These are phyloP conservation scores for Apiospora phragmitis DNA, from an alignment of 2,329 filamentous ascomycete species.

Conservation along the genomic window DNA sequence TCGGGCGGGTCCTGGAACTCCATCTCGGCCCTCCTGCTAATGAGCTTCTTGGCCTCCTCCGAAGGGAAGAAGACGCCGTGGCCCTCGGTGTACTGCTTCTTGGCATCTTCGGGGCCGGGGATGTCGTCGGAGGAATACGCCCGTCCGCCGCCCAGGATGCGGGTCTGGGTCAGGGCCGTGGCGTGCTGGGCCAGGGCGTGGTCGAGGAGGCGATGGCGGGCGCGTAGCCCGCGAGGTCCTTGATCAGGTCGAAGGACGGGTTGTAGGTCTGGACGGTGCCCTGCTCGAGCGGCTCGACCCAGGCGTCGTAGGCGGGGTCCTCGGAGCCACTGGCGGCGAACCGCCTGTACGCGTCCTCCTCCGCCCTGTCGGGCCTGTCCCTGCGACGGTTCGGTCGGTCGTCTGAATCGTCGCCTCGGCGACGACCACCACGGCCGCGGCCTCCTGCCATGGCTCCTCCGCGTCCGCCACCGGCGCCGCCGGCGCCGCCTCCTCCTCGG, in stretches of 20 bases:
- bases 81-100: constrained; percentile 24
- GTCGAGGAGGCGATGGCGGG: constrained; percentile 36
- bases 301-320: constrained; percentile 24
- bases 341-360: constrained; percentile 18
- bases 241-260: constrained; percentile 32
- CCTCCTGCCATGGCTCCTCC: not conserved
- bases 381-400: constrained; percentile 10
- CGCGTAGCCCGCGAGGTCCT: constrained; percentile 37
- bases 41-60: constrained; percentile 31
- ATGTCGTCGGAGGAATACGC: constrained; percentile 29
- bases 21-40: constrained; percentile 20
- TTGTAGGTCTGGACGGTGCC: constrained; percentile 32
- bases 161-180: constrained; percentile 38
- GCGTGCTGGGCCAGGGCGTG: constrained; percentile 33
- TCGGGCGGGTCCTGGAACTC: constrained; percentile 23
- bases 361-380: not conserved
- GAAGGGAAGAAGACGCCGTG: constrained; percentile 41
- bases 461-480: not conserved
- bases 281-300: constrained; percentile 27
- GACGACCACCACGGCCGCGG: constrained; percentile 8
- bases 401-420: constrained; percentile 10
- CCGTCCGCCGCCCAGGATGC: constrained; percentile 39
- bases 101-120: constrained; percentile 23
- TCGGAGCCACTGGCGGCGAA: constrained; percentile 4
- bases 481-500: constrained; percentile 12